Evolutionary conservation across 2,329 filamentous ascomycete genomes (phyloP).

Genomic region (Fusarium secorum): DNA sequence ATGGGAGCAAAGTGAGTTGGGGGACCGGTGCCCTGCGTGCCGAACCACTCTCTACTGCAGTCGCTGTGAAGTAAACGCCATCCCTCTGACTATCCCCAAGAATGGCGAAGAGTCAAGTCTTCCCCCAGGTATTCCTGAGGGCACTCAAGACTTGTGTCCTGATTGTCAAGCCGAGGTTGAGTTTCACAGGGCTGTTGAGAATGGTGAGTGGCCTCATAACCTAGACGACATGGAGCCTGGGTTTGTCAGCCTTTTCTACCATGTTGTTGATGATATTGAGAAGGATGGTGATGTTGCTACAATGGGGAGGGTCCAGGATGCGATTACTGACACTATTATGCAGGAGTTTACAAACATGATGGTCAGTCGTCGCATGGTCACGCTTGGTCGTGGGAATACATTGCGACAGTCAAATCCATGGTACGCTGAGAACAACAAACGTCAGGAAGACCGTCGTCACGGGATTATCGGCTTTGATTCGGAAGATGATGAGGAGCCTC

Average conservation of each 20-base stretch:
- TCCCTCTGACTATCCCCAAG: neutral
- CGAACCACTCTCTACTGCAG: neutral
- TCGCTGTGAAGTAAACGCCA: neutral
- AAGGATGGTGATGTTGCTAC: fast-evolving
- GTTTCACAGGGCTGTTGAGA: slow-evolving; percentile 1
- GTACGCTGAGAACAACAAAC: neutral
- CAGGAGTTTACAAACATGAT: slow-evolving; percentile 13
- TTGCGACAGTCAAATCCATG: neutral
- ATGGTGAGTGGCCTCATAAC: slow-evolving; percentile 8
- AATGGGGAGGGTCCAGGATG: neutral
- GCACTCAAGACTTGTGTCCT: neutral
- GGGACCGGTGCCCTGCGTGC: slow-evolving; percentile 25
- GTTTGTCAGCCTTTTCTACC: slow-evolving; percentile 29
- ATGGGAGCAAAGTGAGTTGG: neutral
- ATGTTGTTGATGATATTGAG: slow-evolving; percentile 13
- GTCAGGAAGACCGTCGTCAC: neutral
- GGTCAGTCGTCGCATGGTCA: neutral
- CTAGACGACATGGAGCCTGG: slow-evolving; percentile 11
- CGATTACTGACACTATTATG: slow-evolving; percentile 6
- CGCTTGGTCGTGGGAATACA: neutral
- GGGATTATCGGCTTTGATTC: neutral
- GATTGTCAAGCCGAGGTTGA: slow-evolving; percentile 12
- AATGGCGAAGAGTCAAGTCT: neutral
- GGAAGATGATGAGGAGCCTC: neutral
- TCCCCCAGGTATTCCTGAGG: neutral